Base-by-base conservation (phyloP, 2,329 filamentous ascomycete genomes). In the Raffaelea arxii region DNA sequence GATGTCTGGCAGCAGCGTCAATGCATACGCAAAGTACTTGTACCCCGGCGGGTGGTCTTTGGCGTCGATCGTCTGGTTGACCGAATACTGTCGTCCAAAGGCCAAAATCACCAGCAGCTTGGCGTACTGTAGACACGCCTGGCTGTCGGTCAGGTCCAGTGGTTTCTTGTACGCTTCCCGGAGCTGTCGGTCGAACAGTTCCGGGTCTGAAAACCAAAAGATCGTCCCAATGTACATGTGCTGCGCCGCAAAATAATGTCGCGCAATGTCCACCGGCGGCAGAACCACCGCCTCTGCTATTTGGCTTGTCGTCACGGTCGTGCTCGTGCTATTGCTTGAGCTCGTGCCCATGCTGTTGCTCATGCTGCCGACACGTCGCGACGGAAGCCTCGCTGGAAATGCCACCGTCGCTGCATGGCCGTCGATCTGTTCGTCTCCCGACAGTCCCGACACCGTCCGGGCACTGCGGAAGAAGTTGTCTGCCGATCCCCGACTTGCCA, bases 191-290 rank as follows among this genome's bases (percentile, higher is more conserved):
- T 75, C 71, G 44, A 77, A 76, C 16, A 65, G 56, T 4, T 61
- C 55, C 1, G 71, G 70, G 23, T 71, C 66, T 0, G 71, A 66
- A 39, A 77, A 71, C 11, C 70, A 69, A 49, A 78, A 77, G 10
- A 78, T 78, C 14, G 74, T 76, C 11, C 74, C 74, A 18, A 78
- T 76, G 46, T 75, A 77, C 27, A 65, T 65, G 55, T 77, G 74
- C 48, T 78, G 75, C 1, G 72, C 69, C 2, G 44, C 47, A 24
- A 54, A 56, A 21, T 54, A 53, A 16, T 70, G 62, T 44, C 69
- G 70, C 1, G 72, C 72, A 51, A 74, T 68, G 25, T 74, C 69
- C 11, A 68, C 62, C 0, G 72, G 71, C 0, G 74, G 74, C 1
- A 77, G 58, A 14, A 65, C 59, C 19, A 69, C 19, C 3, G 7